A percentile compares a stretch with the other conserved stretches of the same genome.
These are phyloP conservation scores for Nemophila menziesii DNA, from an alignment of 257 asterid species.

Conservation along the genomic window DNA sequence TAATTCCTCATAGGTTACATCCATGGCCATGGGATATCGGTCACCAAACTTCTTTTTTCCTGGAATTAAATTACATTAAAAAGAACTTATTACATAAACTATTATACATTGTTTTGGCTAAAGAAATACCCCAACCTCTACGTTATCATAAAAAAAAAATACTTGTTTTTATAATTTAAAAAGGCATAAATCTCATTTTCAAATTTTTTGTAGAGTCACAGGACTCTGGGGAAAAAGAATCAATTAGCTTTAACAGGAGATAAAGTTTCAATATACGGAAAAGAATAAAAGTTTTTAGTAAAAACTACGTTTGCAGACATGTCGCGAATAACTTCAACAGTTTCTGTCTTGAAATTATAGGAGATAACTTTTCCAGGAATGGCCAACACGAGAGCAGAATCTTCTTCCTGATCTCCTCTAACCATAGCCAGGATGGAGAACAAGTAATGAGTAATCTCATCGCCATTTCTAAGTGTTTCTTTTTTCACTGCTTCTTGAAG, in stretches of 20 bases:
- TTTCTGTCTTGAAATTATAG: conserved; percentile 5
- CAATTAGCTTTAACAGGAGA: neutral
- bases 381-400: conserved; percentile 4
- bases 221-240: no score
- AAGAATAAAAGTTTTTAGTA: neutral
- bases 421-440: conserved; percentile 5
- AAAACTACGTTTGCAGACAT: neutral
- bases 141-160: no score
- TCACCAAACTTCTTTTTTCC: no score
- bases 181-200: no score
- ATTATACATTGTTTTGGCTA: no score
- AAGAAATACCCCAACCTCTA: no score
- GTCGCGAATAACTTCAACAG: neutral
- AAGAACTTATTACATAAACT: no score
- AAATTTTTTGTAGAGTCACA: no score
- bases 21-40: no score
- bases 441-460: neutral
- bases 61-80: no score
- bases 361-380: conserved; percentile 7
- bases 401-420: conserved; percentile 6
- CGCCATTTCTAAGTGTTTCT: neutral
- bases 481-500: neutral
- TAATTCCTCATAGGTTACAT: no score
- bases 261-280: neutral
- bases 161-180: no score